A percentile compares a stretch with the other conserved stretches of the same genome.
Conservation (phyloP, 2,329 filamentous ascomycete genomes). For the Hypoxylon sp. region DNA sequence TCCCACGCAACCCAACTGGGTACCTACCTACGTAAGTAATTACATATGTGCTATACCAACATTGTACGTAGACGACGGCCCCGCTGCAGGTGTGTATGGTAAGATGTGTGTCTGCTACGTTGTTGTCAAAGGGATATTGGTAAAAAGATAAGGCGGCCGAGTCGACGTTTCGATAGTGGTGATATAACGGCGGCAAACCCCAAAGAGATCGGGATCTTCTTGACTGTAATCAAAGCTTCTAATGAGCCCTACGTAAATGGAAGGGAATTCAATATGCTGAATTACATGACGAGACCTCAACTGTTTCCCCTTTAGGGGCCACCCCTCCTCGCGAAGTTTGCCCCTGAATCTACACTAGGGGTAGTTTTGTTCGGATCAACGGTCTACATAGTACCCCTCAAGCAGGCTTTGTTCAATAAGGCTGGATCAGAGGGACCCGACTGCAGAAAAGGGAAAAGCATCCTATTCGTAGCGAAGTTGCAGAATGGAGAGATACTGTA, state of each 20-base stretch:
- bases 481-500: slow-evolving; percentile 14
- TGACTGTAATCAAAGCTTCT: slow-evolving; percentile 4
- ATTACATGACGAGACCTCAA: slow-evolving; percentile 20
- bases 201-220: slow-evolving; percentile 1
- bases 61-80: slow-evolving; percentile 23
- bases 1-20: slow-evolving; percentile 33
- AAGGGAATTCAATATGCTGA: slow-evolving; percentile 11
- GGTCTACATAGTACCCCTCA: slow-evolving; percentile 16
- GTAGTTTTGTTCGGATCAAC: slow-evolving; percentile 21
- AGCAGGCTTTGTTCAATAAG: slow-evolving; percentile 22
- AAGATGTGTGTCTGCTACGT: slow-evolving; percentile 31
- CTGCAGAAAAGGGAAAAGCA: slow-evolving; percentile 26
- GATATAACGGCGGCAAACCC: slow-evolving; percentile 10
- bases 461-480: slow-evolving; percentile 8
- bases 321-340: slow-evolving; percentile 23
- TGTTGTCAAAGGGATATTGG: slow-evolving; percentile 34
- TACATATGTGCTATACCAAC: too few species aligned
- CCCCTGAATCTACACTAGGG: slow-evolving; percentile 37
- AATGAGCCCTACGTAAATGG: slow-evolving; percentile 12
- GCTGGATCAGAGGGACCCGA: slow-evolving; percentile 32
- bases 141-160: neutral
- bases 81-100: slow-evolving; percentile 29
- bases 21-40: slow-evolving; percentile 28
- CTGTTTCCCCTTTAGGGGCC: slow-evolving; percentile 25
- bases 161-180: slow-evolving; percentile 14